Base-by-base conservation (phyloP, 306 rosid species). In the Vicia sativa region DNA sequence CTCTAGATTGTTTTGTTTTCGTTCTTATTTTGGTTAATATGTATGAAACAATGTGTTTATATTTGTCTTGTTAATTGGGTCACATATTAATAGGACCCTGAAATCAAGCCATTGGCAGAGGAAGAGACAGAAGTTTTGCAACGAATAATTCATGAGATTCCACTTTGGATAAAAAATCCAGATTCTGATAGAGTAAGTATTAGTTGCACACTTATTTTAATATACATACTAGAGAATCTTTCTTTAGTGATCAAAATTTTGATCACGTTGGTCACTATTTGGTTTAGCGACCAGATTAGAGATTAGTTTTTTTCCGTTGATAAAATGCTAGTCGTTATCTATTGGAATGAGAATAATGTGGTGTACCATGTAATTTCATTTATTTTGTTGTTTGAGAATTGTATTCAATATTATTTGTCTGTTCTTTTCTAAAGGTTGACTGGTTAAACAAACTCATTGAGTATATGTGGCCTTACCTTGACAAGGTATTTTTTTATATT, bases 401-500 rank as follows among this genome's bases (percentile, higher is more conserved):
- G 4, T 41, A 57, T 68, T 9, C 18, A 21, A 13, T 14, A 13
- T 48, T 16, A 28, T 18, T 46, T 50, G 45, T 66, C 28, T 63
- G 34, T 62, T 11, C 5, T 71, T 68, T 74, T 39, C 0, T 61
- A 16, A 54, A 92, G 96, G 60, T 92, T 67, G 98, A 92, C 43
- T 92, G 98, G 98, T 77, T 92, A 25, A 92, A 89, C 86, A 89
- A 73, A 77, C 81, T 92, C 68, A 62, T 92, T 39, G 80, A 77
- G 46, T 85, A 77, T 46, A 89, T 92, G 96, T 92, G 98, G 96
- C 98, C 98, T n/a, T 87, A 81, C 71, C 96, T 92, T 11, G 86
- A 92, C 74, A 92, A 89, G 98, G 98, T 92, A 56, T 9, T 6
- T 28, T 35, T 10, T 55, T 9, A 2, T 11, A n/a, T 11, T 11